These are phyloP conservation scores for Penicillium pancosmium DNA, from an alignment of 495 filamentous ascomycete genomes.

Conservation along the genomic window DNA sequence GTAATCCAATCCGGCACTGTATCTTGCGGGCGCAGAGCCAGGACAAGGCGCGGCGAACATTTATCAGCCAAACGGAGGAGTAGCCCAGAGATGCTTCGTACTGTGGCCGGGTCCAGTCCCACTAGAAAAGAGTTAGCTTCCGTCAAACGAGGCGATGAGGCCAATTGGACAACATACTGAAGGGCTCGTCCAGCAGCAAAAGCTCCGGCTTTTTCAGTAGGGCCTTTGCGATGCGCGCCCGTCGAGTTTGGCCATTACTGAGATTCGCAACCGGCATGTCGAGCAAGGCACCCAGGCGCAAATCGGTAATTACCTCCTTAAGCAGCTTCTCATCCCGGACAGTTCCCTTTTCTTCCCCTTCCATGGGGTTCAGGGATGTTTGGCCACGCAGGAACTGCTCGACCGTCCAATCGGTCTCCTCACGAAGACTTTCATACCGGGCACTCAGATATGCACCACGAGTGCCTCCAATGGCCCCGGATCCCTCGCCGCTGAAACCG, in stretches of 20 bases:
- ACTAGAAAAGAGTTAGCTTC: slow-evolving; percentile 42
- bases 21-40: slow-evolving; percentile 84
- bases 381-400: slow-evolving; percentile 76
- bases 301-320: slow-evolving; percentile 61
- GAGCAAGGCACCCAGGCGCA: slow-evolving; percentile 66
- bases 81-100: slow-evolving; percentile 66
- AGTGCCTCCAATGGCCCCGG: slow-evolving; percentile 56
- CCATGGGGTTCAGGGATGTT: slow-evolving; percentile 71
- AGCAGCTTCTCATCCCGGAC: slow-evolving; percentile 51
- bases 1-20: slow-evolving; percentile 87
- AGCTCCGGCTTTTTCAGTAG: slow-evolving; percentile 78
- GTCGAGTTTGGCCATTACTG: slow-evolving; percentile 88
- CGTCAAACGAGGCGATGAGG: not conserved
- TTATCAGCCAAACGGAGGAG: slow-evolving; percentile 65
- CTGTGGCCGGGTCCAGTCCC: slow-evolving; percentile 86
- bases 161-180: slow-evolving; percentile 60
- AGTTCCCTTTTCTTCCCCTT: slow-evolving; percentile 51
- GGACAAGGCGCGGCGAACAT: slow-evolving; percentile 67
- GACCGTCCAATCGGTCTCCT: slow-evolving; percentile 85
- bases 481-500: slow-evolving; percentile 69
- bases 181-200: slow-evolving; percentile 88
- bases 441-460: slow-evolving; percentile 82
- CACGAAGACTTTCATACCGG: slow-evolving; percentile 86
- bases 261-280: slow-evolving; percentile 82
- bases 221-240: slow-evolving; percentile 85